Conservation (phyloP, 2,329 filamentous ascomycete species). For the Alternaria consortialis region DNA sequence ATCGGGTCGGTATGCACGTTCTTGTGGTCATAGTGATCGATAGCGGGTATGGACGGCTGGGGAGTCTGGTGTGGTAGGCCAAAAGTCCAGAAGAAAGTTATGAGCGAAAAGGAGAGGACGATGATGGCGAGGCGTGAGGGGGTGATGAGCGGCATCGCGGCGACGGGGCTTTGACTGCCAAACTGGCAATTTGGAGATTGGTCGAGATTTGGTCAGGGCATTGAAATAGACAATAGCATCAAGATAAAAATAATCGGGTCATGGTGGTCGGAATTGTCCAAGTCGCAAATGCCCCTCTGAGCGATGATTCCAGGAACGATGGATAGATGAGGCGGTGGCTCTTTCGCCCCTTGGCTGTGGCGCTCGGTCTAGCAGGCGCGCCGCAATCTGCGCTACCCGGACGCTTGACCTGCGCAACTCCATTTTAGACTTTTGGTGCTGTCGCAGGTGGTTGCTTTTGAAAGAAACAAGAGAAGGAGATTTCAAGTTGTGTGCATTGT, state of each 20-base stretch:
- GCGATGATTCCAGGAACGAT: neutral
- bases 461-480: neutral
- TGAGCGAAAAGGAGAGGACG: slow-evolving; percentile 36
- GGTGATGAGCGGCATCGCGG: slow-evolving; percentile 43
- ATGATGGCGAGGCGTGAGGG: slow-evolving; percentile 44
- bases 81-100: slow-evolving; percentile 46
- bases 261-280: neutral
- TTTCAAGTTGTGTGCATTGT: neutral
- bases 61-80: slow-evolving; percentile 34
- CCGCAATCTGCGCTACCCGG: neutral
- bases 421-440: neutral
- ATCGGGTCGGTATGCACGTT: slow-evolving; percentile 32
- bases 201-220: neutral
- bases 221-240: neutral
- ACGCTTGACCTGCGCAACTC: neutral
- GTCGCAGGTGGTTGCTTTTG: slow-evolving; percentile 4
- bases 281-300: slow-evolving; percentile 17
- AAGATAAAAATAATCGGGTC: slow-evolving; percentile 3
- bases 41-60: slow-evolving; percentile 31
- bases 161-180: slow-evolving; percentile 5
- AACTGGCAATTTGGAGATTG: neutral
- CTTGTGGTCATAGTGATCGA: slow-evolving; percentile 34
- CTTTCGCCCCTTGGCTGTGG: slow-evolving; percentile 17
- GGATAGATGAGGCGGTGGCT: slow-evolving; percentile 13
- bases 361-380: slow-evolving; percentile 20